These are phyloP conservation scores for Suaeda aralocaspica DNA, from an alignment of 148 eudicot genomes.

Conservation along the genomic window DNA sequence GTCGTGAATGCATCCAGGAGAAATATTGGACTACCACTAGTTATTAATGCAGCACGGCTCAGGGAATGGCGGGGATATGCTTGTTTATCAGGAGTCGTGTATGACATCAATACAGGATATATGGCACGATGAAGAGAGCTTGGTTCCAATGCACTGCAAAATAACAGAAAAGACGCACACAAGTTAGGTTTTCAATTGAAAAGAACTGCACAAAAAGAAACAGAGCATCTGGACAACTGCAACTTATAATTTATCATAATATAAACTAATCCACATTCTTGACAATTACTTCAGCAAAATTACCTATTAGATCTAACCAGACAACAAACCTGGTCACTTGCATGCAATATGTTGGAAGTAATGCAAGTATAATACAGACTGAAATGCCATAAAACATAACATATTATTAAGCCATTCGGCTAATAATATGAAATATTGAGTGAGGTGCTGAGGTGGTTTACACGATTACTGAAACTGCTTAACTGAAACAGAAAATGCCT, in stretches of 20 bases:
- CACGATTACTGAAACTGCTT: not conserved
- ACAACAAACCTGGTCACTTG: not conserved
- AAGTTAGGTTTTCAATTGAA: not conserved
- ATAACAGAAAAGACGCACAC: not conserved
- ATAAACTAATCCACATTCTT: not conserved
- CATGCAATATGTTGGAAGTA: not conserved
- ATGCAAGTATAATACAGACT: not conserved
- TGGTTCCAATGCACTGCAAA: slow-evolving; percentile 93
- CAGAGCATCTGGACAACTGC: not conserved
- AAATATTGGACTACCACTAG: slow-evolving; percentile 96
- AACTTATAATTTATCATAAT: not conserved
- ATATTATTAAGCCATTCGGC: not conserved
- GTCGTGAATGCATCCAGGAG: slow-evolving; percentile 90
- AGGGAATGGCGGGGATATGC: slow-evolving; percentile 98
- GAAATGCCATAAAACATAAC: not conserved
- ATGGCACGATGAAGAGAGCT: slow-evolving; percentile 88
- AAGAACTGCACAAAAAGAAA: slow-evolving; percentile 2
- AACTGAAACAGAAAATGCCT: not conserved
- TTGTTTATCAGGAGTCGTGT: slow-evolving; percentile 71
- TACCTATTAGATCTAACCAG: not conserved
- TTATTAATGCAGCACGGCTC: slow-evolving; percentile 92
- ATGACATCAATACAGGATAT: slow-evolving; percentile 84
- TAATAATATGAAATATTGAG: not conserved
- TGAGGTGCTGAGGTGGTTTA: not conserved
- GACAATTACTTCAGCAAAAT: not conserved